These are phyloP conservation scores for Graphiopsis chlorocephala DNA, from an alignment of 2,329 filamentous ascomycete genomes.

Conservation along the genomic window DNA sequence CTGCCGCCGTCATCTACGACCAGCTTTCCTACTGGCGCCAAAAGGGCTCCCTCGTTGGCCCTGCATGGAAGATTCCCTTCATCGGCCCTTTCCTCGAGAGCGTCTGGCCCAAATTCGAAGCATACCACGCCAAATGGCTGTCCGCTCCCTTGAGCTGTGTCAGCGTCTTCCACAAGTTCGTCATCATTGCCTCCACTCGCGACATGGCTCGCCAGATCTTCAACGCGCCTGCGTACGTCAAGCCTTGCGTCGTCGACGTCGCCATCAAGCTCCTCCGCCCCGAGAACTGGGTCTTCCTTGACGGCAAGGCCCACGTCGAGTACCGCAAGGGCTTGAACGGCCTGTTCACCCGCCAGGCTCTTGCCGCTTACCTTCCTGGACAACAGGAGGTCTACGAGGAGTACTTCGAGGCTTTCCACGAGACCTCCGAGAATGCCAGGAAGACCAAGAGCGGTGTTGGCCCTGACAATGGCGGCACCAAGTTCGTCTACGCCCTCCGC, in stretches of 20 bases:
- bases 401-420: conserved; percentile 78
- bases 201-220: conserved; percentile 96
- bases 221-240: conserved; percentile 88
- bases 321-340: conserved; percentile 96
- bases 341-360: conserved; percentile 86
- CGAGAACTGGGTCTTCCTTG: conserved; percentile 95
- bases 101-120: conserved; percentile 83
- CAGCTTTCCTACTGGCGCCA: conserved; percentile 57
- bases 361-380: conserved; percentile 83
- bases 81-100: conserved; percentile 94
- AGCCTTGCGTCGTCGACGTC: conserved; percentile 92
- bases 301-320: conserved; percentile 91
- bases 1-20: conserved; percentile 76
- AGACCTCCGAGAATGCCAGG: conserved; percentile 55
- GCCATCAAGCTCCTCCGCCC: conserved; percentile 89
- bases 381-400: conserved; percentile 88
- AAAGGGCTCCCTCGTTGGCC: conserved; percentile 48
- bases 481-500: conserved; percentile 90
- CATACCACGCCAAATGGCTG: conserved; percentile 89
- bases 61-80: conserved; percentile 49
- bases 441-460: conserved; percentile 38
- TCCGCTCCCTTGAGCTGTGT: conserved; percentile 93
- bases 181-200: conserved; percentile 91
- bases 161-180: conserved; percentile 99
- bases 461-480: conserved; percentile 63